These are phyloP conservation scores for Marasmius oreades DNA, from an alignment of 1,284 basidiomycete genomes.

Conservation along the genomic window DNA sequence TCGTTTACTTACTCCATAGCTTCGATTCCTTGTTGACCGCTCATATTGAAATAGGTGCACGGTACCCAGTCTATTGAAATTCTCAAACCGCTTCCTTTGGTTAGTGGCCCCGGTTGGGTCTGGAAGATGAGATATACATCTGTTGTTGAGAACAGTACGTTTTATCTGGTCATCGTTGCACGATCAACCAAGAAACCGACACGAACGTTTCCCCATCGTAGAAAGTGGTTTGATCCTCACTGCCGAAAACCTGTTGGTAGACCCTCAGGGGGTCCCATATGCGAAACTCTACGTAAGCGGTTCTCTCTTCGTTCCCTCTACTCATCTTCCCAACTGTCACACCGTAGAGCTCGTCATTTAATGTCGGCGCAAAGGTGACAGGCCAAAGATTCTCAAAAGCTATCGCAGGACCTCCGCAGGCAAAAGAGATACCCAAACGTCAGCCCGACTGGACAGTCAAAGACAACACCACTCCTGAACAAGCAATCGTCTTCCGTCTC, in stretches of 20 bases:
- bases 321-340: not conserved
- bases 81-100: constrained; percentile 61
- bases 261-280: constrained; percentile 60
- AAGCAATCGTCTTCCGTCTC: constrained; percentile 76
- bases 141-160: constrained; percentile 76
- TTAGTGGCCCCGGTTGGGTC: constrained; percentile 67
- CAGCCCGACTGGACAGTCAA: constrained; percentile 66
- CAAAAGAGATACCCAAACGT: constrained; percentile 64
- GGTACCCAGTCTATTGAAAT: constrained; percentile 72
- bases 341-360: constrained; percentile 63
- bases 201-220: constrained; percentile 23
- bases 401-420: constrained; percentile 64
- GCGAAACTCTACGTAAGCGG: constrained; percentile 64
- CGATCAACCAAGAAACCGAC: not conserved
- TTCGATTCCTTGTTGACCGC: not conserved
- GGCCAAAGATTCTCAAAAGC: constrained; percentile 66
- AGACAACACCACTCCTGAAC: constrained; percentile 70
- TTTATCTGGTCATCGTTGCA: not conserved
- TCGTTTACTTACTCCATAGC: not conserved
- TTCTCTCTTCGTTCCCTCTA: constrained; percentile 8
- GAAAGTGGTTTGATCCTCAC: constrained; percentile 78
- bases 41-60: constrained; percentile 49
- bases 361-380: constrained; percentile 71
- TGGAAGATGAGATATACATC: constrained; percentile 57
- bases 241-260: constrained; percentile 57